Base-by-base conservation (phyloP, 192 early-diverging fungal species). In the Blastocladiella britannica region DNA sequence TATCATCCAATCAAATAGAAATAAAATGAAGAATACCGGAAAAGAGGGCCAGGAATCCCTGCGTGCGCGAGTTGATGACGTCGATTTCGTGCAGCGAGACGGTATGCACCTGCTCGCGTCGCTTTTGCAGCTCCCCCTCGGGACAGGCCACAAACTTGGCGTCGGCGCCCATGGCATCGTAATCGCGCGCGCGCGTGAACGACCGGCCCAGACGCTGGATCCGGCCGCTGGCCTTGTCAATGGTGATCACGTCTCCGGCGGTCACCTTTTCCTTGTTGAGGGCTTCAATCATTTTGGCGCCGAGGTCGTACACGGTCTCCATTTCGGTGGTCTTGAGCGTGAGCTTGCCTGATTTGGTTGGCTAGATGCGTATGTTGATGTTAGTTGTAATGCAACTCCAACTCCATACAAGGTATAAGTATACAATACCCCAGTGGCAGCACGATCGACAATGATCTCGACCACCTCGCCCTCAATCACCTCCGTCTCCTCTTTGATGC, bases 51-150 rank as follows among this genome's bases (percentile, higher is more conserved):
- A 96, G 69, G 67, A 95, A 96, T 1, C 95, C 95, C 66, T 98
- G 95, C 30, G 87, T 85, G 55, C 91, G 75, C 60, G 85, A 87
- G 78, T 98, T 98, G 67, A 96, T 96, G 6, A 96, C 95, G 68
- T 98, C 95, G 65, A 96, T 88, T 73, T 98, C 95, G 65, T 98
- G 95, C 56, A 98, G 73, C n/a, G 93, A 87, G 4, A 98, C 92
- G 7, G 88, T 93, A 60, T 98, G 95, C 26, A 98, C 93, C 24
- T 91, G 82, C 65, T 96, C 93, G 70, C 93, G 93, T 51, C 88
- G 81, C 63, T 86, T 89, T 66, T 98, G 95, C 25, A 98, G 75
- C 70, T 98, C 95, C 30, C 95, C 95, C 55, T 98, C 93, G 7
- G 95, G 95, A 63, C 93, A 96, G 72, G 92, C 91, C 4, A 98